phyloP scores from a whole-genome alignment of 371 early-diverging fungal genomes.

The Batkoa obscura region DNA sequence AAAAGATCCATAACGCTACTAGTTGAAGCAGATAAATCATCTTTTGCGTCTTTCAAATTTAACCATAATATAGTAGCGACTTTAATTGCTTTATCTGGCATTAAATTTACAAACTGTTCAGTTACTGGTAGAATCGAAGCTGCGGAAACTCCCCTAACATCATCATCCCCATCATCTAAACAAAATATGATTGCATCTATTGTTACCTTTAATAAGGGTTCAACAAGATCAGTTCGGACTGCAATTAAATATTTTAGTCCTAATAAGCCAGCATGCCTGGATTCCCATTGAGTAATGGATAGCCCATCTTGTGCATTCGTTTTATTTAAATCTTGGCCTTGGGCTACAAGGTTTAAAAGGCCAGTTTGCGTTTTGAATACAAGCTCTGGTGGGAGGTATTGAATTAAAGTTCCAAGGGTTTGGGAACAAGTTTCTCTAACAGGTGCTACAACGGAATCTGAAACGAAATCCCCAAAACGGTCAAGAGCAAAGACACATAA shows the following conservation, averaged over 20 bases:
- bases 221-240: constrained; percentile 68
- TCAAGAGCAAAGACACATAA: constrained; percentile 86
- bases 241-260: constrained; percentile 92
- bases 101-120: constrained; percentile 45
- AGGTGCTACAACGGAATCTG: constrained; percentile 87
- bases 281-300: constrained; percentile 57
- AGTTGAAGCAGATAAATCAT: constrained; percentile 84
- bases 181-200: constrained; percentile 28
- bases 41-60: constrained; percentile 57
- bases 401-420: constrained; percentile 67
- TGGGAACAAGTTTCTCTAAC: constrained; percentile 93
- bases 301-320: constrained; percentile 10
- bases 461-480: constrained; percentile 90
- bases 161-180: constrained; percentile 70
- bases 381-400: constrained; percentile 33
- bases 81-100: constrained; percentile 38
- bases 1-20: constrained; percentile 85
- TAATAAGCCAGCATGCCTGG: constrained; percentile 79
- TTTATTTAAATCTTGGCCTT: constrained; percentile 4
- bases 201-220: constrained; percentile 37
- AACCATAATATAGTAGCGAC: constrained; percentile 71
- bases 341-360: constrained; percentile 13
- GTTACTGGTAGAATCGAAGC: constrained; percentile 77
- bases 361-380: constrained; percentile 31
- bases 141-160: constrained; percentile 83